Base-by-base conservation (phyloP, 2,329 filamentous ascomycete species). In the Hysterium pulicare region DNA sequence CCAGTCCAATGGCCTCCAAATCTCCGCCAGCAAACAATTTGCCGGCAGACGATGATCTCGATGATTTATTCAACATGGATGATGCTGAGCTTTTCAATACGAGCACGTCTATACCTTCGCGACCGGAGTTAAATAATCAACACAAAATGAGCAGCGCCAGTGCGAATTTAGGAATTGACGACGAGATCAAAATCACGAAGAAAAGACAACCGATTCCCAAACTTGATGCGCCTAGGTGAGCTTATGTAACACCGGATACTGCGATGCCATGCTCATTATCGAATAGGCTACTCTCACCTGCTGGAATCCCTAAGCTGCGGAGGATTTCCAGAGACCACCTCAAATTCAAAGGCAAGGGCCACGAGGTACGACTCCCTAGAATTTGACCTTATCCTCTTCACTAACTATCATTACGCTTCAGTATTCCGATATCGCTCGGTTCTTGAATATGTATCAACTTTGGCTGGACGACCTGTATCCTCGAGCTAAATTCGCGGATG, bases 391-490 rank as follows among this genome's bases (percentile, higher is more conserved):
- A 66, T 35, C 28, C 19, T 33, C 15, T 46, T 19, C 10, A 38
- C 32, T 48, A 40, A 41, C 21, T 30, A 28, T 36, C 21, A 41
- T 33, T n/a, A n/a, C n/a, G n/a, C n/a, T 24, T 1, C 41, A 91
- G 83, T 97, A 93, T 67, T 84, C 86, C 15, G 93, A 98, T 61
- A 81, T 90, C 9, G 79, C 84, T 0, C 81, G 83, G 13, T 77
- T 98, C 19, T 76, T 98, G 36, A 88, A 87, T 19, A 87, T 94
- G 62, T 98, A 97, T 62, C 93, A 97, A 64, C 69, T 95, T 42
- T 98, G 93, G 93, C 84, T 98, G 2, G 91, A 98, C 67, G 90
- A 96, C 59, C 75, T 98, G 10, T 98, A 90, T 59, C 93, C 93
- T 10, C 90, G 94, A 59, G 93, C 91, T 4, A 91, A 90, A 59